A percentile compares a stretch with the other conserved stretches of the same genome.
phyloP scores from a whole-genome alignment of 495 filamentous ascomycete species.

The Terfezia boudieri region DNA sequence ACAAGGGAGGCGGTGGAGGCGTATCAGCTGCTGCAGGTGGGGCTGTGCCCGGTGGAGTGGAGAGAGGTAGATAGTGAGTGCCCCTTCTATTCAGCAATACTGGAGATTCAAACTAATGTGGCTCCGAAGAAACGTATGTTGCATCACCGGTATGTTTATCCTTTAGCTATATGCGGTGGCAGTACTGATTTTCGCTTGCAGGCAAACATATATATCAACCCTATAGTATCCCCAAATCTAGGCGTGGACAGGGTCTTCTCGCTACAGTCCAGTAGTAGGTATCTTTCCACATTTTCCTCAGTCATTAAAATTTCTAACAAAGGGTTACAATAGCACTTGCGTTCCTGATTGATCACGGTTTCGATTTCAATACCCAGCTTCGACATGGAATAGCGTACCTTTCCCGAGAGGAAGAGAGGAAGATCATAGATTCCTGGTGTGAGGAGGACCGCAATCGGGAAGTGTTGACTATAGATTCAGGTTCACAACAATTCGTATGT shows the following conservation, averaged over 20 bases:
- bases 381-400: conserved; percentile 44
- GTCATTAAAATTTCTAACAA: neutral
- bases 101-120: too few species aligned
- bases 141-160: too few species aligned
- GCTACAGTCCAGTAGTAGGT: neutral
- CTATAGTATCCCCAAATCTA: neutral
- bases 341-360: neutral
- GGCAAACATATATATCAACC: neutral
- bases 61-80: conserved; percentile 4
- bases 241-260: neutral
- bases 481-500: conserved; percentile 30
- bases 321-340: neutral
- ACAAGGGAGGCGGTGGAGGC: conserved; percentile 41
- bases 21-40: conserved; percentile 56
- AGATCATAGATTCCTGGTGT: conserved; percentile 14
- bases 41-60: conserved; percentile 23
- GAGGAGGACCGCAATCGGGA: conserved; percentile 21
- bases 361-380: conserved; percentile 32
- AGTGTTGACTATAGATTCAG: conserved; percentile 30
- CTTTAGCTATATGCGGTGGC: too few species aligned
- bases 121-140: too few species aligned
- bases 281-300: neutral
- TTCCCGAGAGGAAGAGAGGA: conserved; percentile 37
- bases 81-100: neutral
- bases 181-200: neutral